A percentile compares a stretch with the other conserved stretches of the same genome.
These are phyloP conservation scores for Ramaria sp. DNA, from an alignment of 768 basidiomycete genomes.

Conservation along the genomic window DNA sequence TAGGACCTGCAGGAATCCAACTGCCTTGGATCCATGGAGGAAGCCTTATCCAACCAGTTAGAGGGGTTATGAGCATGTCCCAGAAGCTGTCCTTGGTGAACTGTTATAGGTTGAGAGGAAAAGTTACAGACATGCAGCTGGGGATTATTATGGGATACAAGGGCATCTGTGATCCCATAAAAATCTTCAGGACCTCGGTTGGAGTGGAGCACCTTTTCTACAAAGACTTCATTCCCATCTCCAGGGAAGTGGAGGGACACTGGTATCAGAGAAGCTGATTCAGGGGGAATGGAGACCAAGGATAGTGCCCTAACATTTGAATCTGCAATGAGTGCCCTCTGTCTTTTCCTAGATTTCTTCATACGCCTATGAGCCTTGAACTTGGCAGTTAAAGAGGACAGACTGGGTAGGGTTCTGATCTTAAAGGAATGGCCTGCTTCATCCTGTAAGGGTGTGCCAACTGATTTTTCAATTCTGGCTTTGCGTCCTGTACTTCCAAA, in stretches of 20 bases:
- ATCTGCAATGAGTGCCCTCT: neutral
- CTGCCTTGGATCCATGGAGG: no score
- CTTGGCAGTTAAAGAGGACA: neutral
- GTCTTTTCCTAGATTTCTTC: neutral
- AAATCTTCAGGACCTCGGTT: neutral
- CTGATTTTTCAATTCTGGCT: neutral
- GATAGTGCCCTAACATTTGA: neutral
- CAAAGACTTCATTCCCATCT: neutral
- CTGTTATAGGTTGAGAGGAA: neutral
- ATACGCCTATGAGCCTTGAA: neutral
- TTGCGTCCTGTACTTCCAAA: conserved; percentile 12
- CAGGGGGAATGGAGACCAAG: neutral
- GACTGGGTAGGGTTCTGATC: neutral
- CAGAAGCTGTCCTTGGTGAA: neutral
- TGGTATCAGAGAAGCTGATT: neutral
- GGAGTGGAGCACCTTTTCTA: neutral
- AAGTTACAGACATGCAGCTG: neutral
- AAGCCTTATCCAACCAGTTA: no score
- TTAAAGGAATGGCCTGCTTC: neutral
- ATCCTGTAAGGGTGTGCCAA: neutral
- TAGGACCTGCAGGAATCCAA: no score
- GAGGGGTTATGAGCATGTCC: neutral
- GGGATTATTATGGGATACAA: neutral
- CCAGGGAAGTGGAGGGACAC: neutral
- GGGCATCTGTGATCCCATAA: neutral